These are phyloP conservation scores for Pseudogymnoascus sp. DNA, from an alignment of 2,329 filamentous ascomycete genomes.

Conservation along the genomic window DNA sequence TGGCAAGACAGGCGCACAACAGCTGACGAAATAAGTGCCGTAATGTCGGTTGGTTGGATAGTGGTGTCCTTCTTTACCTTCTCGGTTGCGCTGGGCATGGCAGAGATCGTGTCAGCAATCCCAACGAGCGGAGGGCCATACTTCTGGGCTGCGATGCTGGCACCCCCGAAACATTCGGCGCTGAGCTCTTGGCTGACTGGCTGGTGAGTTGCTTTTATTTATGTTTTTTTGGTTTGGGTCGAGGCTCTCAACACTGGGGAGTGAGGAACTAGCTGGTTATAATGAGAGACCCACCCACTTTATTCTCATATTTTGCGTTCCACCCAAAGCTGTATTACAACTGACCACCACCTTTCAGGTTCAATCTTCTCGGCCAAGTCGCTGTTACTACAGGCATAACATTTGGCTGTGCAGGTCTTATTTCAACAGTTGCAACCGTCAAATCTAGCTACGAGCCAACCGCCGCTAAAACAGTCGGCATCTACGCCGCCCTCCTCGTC, in stretches of 20 bases:
- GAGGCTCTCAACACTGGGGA: background rate
- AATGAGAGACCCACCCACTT: background rate
- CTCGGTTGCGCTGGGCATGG: conserved; percentile 48
- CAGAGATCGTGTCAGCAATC: conserved; percentile 52
- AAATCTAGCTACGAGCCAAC: conserved; percentile 37
- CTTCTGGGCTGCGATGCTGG: conserved; percentile 53
- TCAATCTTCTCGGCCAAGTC: conserved; percentile 42
- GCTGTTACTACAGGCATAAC: conserved; percentile 43
- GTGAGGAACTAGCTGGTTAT: background rate
- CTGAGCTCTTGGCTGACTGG: conserved; percentile 43
- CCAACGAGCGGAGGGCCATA: conserved; percentile 53
- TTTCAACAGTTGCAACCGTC: conserved; percentile 39
- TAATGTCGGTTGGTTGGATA: conserved; percentile 51
- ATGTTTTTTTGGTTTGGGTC: background rate
- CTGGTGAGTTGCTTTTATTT: conserved; percentile 24
- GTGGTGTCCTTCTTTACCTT: conserved; percentile 49
- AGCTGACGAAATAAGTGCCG: conserved; percentile 20
- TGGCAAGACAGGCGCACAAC: conserved; percentile 14
- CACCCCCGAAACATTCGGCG: conserved; percentile 39
- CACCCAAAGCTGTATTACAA: background rate
- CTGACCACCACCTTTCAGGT: conserved; percentile 25
- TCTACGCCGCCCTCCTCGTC: conserved; percentile 49
- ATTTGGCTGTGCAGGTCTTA: conserved; percentile 39
- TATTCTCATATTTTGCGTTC: background rate
- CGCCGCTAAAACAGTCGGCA: conserved; percentile 46